These are phyloP conservation scores for Clarireedia homoeocarpa DNA, from an alignment of 2,329 filamentous ascomycete genomes.

Conservation along the genomic window DNA sequence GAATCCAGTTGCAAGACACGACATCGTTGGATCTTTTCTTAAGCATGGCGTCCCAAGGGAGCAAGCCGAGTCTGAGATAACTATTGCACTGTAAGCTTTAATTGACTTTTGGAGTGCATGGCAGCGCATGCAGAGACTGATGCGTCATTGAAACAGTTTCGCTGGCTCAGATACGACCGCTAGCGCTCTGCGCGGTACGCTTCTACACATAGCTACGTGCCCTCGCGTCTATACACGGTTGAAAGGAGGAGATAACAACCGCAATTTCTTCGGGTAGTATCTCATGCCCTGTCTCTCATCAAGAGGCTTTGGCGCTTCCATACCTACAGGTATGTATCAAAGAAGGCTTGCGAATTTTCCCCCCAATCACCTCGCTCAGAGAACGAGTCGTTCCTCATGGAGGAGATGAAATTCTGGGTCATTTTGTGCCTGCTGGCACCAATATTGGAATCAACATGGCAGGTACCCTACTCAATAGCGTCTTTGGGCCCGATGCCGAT, in stretches of 20 bases:
- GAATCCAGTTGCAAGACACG: constrained; percentile 28
- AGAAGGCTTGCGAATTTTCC: constrained; percentile 40
- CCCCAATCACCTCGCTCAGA: constrained; percentile 32
- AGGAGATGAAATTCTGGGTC: constrained; percentile 12
- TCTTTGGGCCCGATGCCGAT: no score
- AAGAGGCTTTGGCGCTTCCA: constrained; percentile 33
- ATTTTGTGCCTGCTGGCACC: constrained; percentile 15
- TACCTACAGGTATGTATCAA: constrained; percentile 44
- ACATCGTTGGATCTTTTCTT: constrained; percentile 28
- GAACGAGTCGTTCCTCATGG: constrained; percentile 13
- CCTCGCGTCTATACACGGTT: constrained; percentile 39
- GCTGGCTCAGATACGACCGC: constrained; percentile 46
- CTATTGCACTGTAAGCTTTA: neutral
- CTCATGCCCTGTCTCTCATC: constrained; percentile 22
- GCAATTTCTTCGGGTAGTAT: constrained; percentile 15
- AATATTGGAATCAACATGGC: constrained; percentile 26
- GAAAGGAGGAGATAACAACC: constrained; percentile 36
- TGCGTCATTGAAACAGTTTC: neutral
- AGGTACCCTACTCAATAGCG: neutral
- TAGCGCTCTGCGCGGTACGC: constrained; percentile 43
- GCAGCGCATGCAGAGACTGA: neutral
- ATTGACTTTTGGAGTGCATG: no score
- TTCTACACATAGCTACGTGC: constrained; percentile 45
- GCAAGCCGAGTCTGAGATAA: neutral
- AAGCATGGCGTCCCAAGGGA: constrained; percentile 11